phyloP scores from a whole-genome alignment of 768 basidiomycete species.

The Xerocomellus intermedius region DNA sequence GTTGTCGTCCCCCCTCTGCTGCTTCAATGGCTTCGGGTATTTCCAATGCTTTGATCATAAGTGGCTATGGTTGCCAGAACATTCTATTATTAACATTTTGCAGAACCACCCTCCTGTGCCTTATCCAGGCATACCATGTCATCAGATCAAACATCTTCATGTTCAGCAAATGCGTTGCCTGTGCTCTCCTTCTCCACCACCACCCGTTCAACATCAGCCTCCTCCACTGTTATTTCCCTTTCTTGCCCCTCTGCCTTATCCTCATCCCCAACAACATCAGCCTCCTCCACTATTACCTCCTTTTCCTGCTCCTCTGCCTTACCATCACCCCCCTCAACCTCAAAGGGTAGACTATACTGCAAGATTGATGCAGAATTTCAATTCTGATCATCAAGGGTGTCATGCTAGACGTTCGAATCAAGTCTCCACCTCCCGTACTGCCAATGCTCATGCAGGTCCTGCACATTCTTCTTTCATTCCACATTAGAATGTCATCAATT shows the following conservation, averaged over 20 bases:
- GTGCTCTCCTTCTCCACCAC: neutral
- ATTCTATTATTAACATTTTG: neutral
- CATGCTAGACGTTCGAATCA: neutral
- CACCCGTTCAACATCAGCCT: neutral
- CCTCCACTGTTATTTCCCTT: too few relatives aligned
- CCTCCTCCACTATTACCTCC: too few relatives aligned
- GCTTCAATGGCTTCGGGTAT: too few relatives aligned
- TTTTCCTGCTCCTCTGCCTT: too few relatives aligned
- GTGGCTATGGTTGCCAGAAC: too few relatives aligned
- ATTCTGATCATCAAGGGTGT: neutral
- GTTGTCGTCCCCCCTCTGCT: too few relatives aligned
- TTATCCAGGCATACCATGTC: neutral
- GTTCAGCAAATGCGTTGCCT: neutral
- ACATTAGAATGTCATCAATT: neutral
- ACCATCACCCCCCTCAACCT: neutral
- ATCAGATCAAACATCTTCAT: constrained; percentile 1
- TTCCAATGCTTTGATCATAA: too few relatives aligned
- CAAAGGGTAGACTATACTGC: neutral
- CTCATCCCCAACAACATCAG: too few relatives aligned
- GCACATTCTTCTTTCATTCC: neutral
- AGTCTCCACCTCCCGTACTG: too few relatives aligned
- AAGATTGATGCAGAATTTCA: neutral
- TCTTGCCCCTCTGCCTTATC: too few relatives aligned
- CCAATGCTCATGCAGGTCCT: neutral
- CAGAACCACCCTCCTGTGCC: neutral